Evolutionary conservation across 1,284 basidiomycete genomes (phyloP), one percentile per base, ranked within the genome.

Genomic region (Chondrostereum purpureum): DNA sequence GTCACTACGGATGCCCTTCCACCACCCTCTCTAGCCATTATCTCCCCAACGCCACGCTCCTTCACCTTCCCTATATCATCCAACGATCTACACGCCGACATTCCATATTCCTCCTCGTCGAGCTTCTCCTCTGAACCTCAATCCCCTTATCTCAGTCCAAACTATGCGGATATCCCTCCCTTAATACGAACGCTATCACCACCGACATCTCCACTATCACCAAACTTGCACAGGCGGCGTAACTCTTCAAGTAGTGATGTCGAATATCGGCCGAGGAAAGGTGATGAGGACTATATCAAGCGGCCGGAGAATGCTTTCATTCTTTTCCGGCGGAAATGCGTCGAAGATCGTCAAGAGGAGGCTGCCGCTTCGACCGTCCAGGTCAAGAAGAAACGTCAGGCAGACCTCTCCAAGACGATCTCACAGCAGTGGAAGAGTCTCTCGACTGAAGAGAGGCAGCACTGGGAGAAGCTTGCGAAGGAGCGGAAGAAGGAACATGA

Each of bases 231-330:
- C 53, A 76, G 76, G 61, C 77, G 78, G 42, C 74, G 80, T 62
- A 81, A 78, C 47, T 70, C 59, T 51, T 73, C 73, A 53, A 71
- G 69, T 61, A 75, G 77, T 60, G 69, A 75, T 55, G 64, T 70
- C 64, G 81, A 84, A 55, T 80, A 79, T 50, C 70, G 83, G 51
- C 83, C 83, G 3, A 82, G 77, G 65, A 82, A 79, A 66, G 84
- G 83, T 57, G 84, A 86, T 62, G 80, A 83, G 45, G 82, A 84
- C 60, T 86, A 86, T 59, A 77, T 87, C 66, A 86, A 86, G 63
- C 77, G 83, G 17, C 83, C 83, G 3, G 83, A 86, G 65, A 86
- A 87, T 56, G 83, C 83, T 17, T 86, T 87, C 70, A 87, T 87
- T 58, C 72, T 87, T 41, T 87, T 86, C 73, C 75, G 84, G 46